Percentiles rank a stretch among this genome's conserved stretches.
phyloP scores from a whole-genome alignment of 1,284 basidiomycete species.

The Tranzscheliella williamsii region DNA sequence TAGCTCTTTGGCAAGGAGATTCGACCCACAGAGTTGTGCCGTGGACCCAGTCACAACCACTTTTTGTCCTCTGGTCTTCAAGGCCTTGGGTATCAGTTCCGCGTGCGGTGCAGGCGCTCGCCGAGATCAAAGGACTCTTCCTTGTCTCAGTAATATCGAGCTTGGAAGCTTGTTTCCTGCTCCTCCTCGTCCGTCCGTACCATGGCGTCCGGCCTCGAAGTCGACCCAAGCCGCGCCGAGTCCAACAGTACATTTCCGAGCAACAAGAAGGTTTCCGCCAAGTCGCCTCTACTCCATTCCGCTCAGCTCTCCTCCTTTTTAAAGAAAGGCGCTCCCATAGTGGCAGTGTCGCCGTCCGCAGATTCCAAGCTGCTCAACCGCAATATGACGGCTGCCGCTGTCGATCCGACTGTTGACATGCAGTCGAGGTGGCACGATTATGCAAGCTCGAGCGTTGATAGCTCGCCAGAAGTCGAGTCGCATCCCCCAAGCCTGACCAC shows the following conservation, averaged over 20 bases:
- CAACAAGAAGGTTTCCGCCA: too few relatives aligned
- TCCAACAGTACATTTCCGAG: background rate
- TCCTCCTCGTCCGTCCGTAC: background rate
- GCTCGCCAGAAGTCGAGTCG: slow-evolving; percentile 34
- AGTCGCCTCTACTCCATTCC: slow-evolving; percentile 3
- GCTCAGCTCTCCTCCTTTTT: slow-evolving; percentile 25
- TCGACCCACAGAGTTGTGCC: too few relatives aligned
- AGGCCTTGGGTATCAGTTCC: too few relatives aligned
- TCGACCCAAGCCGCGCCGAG: background rate
- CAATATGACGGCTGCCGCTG: slow-evolving; percentile 15
- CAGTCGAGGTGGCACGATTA: background rate
- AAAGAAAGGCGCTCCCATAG: slow-evolving; percentile 40
- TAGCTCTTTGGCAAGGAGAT: too few relatives aligned
- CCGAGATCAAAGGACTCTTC: too few relatives aligned
- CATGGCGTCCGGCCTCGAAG: background rate
- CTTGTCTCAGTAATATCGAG: too few relatives aligned
- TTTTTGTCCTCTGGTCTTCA: too few relatives aligned
- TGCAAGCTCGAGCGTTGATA: slow-evolving; percentile 11
- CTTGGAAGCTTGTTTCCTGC: too few relatives aligned
- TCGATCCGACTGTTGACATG: too few relatives aligned
- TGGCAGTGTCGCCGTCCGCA: slow-evolving; percentile 28
- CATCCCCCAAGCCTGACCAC: slow-evolving; percentile 51
- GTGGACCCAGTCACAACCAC: too few relatives aligned
- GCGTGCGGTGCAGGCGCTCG: too few relatives aligned
- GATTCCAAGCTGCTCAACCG: slow-evolving; percentile 1